A percentile compares a stretch with the other conserved stretches of the same genome.
Conservation (phyloP, 371 early-diverging fungal genomes). For the Mucor sp. region DNA sequence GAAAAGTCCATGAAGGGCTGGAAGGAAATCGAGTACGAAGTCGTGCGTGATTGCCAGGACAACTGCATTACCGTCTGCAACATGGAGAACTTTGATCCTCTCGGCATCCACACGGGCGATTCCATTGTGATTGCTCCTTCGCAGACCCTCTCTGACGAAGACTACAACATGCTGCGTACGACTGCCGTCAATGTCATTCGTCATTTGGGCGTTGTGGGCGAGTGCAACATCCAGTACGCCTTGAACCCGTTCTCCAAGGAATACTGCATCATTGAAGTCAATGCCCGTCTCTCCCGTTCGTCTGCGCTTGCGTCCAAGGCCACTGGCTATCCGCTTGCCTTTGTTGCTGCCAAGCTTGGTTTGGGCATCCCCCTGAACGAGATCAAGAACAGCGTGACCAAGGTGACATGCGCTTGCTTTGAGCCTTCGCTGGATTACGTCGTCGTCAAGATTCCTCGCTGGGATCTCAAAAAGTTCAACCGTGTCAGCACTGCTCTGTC, state of each 20-base stretch:
- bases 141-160: conserved; percentile 92
- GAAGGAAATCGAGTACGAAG: conserved; percentile 98
- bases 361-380: conserved; percentile 86
- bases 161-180: conserved; percentile 94
- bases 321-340: conserved; percentile 95
- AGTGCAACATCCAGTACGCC: conserved; percentile 97
- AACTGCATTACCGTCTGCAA: conserved; percentile 98
- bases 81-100: conserved; percentile 98
- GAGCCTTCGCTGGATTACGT: conserved; percentile 93
- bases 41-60: conserved; percentile 88
- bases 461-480: conserved; percentile 95
- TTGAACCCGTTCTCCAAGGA: conserved; percentile 89
- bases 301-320: conserved; percentile 96
- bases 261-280: conserved; percentile 96
- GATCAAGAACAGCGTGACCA: conserved; percentile 89
- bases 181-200: conserved; percentile 84
- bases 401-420: conserved; percentile 94
- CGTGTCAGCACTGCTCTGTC: conserved; percentile 85
- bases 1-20: conserved; percentile 97
- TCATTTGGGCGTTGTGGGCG: conserved; percentile 92
- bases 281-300: conserved; percentile 88
- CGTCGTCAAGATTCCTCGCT: conserved; percentile 94
- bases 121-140: conserved; percentile 95
- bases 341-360: conserved; percentile 95
- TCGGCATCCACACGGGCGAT: conserved; percentile 97